Evolutionary conservation across 306 rosid genomes (phyloP).

Genomic region (Betula pendula): DNA sequence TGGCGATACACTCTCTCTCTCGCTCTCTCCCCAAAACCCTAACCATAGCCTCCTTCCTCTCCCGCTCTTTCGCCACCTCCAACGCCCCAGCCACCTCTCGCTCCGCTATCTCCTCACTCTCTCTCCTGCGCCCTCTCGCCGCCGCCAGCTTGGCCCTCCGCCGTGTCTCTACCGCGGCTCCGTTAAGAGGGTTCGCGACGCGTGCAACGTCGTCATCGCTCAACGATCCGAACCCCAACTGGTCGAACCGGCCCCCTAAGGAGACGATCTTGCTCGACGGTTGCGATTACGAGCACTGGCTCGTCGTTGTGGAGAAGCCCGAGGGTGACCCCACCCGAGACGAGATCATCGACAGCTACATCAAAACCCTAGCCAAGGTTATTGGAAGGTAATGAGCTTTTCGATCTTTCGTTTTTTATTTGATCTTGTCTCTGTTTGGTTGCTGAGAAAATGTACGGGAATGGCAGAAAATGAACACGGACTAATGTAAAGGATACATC

Average conservation of each 20-base stretch:
- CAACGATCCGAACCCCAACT: conserved; percentile 86
- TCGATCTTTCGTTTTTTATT: neutral
- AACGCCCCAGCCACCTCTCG: conserved; percentile 15
- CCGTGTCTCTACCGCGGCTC: conserved; percentile 14
- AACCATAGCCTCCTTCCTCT: conserved; percentile 35
- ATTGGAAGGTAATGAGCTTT: conserved; percentile 61
- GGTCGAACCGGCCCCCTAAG: conserved; percentile 92
- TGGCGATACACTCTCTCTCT: conserved; percentile 64
- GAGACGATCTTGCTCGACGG: conserved; percentile 95
- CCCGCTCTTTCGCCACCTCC: conserved; percentile 40
- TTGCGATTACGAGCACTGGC: conserved; percentile 98
- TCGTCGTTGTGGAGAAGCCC: conserved; percentile 87
- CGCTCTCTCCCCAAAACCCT: conserved; percentile 57
- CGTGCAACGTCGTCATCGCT: conserved; percentile 86
- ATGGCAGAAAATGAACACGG: neutral
- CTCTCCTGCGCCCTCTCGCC: conserved; percentile 71
- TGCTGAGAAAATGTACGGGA: neutral
- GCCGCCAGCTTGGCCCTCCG: conserved; percentile 27
- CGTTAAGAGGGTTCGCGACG: conserved; percentile 51
- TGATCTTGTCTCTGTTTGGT: neutral
- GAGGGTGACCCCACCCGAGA: conserved; percentile 70
- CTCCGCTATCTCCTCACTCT: conserved; percentile 35
- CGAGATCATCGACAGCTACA: conserved; percentile 71
- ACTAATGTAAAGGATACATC: neutral
- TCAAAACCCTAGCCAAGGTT: conserved; percentile 68